Conservation (phyloP, 257 asterid genomes). For the Mitragyna speciosa region DNA sequence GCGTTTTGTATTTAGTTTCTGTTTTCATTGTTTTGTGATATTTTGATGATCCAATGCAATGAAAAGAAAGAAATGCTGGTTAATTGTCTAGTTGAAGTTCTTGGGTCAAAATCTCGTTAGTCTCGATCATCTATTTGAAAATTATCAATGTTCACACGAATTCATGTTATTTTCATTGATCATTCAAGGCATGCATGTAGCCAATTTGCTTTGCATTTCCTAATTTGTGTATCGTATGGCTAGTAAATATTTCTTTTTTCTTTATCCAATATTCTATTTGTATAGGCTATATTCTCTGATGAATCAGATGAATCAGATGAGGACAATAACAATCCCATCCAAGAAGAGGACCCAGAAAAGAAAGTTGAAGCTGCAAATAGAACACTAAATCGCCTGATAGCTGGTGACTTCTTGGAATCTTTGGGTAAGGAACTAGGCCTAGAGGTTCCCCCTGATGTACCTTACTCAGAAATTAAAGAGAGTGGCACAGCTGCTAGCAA, state of each 20-base stretch:
- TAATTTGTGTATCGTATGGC: neutral
- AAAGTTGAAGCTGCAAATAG: slow-evolving; percentile 74
- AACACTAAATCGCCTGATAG: slow-evolving; percentile 78
- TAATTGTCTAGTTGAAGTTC: neutral
- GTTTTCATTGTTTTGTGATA: neutral
- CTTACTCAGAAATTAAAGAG: slow-evolving; percentile 40
- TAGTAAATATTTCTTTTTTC: neutral
- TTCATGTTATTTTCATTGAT: neutral
- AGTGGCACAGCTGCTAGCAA: slow-evolving; percentile 24
- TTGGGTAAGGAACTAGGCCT: slow-evolving; percentile 90
- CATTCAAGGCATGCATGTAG: neutral
- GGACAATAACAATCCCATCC: slow-evolving; percentile 37
- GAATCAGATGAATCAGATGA: slow-evolving; percentile 74
- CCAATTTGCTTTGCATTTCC: neutral
- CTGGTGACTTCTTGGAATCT: slow-evolving; percentile 95
- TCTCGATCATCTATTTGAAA: neutral
- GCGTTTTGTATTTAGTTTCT: neutral
- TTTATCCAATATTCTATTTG: neutral
- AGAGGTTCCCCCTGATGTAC: slow-evolving; percentile 71
- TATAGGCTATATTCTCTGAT: slow-evolving; percentile 91
- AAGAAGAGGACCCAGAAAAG: slow-evolving; percentile 54
- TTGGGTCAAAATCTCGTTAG: neutral
- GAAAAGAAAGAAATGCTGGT: neutral
- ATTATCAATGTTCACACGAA: neutral
- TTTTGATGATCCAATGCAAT: neutral